Evolutionary conservation across 768 basidiomycete genomes (phyloP), one percentile per base, ranked within the genome.

Genomic region (Phylloporus sp.): DNA sequence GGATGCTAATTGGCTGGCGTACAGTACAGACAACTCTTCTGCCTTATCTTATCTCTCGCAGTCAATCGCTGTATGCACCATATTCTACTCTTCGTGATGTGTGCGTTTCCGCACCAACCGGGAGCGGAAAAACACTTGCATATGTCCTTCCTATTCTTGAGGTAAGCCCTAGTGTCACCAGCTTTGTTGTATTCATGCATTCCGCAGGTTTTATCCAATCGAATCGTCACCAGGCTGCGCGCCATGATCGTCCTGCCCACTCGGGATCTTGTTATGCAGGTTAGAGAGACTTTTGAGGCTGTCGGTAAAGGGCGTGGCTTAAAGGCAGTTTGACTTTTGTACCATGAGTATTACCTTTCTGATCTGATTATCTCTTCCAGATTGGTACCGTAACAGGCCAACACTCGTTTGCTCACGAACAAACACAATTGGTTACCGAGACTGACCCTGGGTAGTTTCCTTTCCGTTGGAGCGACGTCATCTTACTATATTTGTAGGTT

Each of bases 61-160:
- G 75, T 16, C 54, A 73, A 45, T 67, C 73, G 1, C 68, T 93
- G 10, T 91, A 91, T 61, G 72, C 77, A 38, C 85, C 90, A 0
- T 85, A 80, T 59, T 65, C 78, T 50, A 77, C 81, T 31, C 84
- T 84, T 24, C 77, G 77, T 24, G 97, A 99, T 69, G 78, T 94
- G 12, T 95, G 94, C 59, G 89, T 95, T 12, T 97, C 93, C 8
- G 97, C 97, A 1, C 97, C 97, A 0, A 99, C 97, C 0, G 97
- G 97, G 22, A 97, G 94, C 59, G 97, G 97, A 0, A 99, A 99
- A 70, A 99, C 95, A 0, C 77, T 99, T 26, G 90, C 92, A n/a
- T 99, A 99, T 71, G 90, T 86, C 2, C 72, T 98, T 29, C 97
- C 97, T 1, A 88, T 97, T 49, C 76, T 97, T 27, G 92, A 97